Base-by-base conservation (phyloP, 805 yeast genomes). In the Candida ipomoeae region DNA sequence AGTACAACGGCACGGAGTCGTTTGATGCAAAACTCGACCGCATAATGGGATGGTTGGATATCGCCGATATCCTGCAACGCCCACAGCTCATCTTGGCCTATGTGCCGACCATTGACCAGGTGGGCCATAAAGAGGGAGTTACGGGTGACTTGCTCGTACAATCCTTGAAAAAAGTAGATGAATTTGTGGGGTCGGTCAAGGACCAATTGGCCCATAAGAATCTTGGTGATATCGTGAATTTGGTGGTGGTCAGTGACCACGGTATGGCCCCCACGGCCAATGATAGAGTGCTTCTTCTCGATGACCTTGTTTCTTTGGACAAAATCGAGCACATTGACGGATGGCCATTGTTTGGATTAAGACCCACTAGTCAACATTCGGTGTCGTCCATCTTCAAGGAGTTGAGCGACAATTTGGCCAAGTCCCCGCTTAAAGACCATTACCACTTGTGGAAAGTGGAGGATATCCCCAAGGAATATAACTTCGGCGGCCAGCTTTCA, bases 191-290 rank as follows among this genome's bases (percentile, higher is more conserved):
- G 14, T 62, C 70, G 5, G 51, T 89, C 37, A 69, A 75, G 14
- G 54, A 66, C 23, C 84, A 79, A 7, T 57, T 91, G 18, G 51
- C 61, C 0, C 60, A 63, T 17, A 72, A 96, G 49, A 83, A 86
- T 56, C 68, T 89, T 52, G 68, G 77, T 0, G 74, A 82, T 20
- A 75, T 89, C 39, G 87, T 86, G 17, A 91, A 92, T 63, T 67
- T 91, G 18, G 68, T 92, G 0, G 70, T 91, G 40, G 86, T 91
- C 3, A 87, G 96, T 41, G 97, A 91, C 65, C 97, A 90, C 64
- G 97, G 97, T 10, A 90, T 89, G 96, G 85, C 95, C 0, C 92
- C 96, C 6, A 86, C 96, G 1, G 78, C 88, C 0, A 79, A 83
- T 55, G 80, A 83, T 11, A 70, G 96, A 52, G 64, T 88, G 10